Evolutionary conservation across 768 basidiomycete species (phyloP).

Genomic region (Suillus subalutaceus): DNA sequence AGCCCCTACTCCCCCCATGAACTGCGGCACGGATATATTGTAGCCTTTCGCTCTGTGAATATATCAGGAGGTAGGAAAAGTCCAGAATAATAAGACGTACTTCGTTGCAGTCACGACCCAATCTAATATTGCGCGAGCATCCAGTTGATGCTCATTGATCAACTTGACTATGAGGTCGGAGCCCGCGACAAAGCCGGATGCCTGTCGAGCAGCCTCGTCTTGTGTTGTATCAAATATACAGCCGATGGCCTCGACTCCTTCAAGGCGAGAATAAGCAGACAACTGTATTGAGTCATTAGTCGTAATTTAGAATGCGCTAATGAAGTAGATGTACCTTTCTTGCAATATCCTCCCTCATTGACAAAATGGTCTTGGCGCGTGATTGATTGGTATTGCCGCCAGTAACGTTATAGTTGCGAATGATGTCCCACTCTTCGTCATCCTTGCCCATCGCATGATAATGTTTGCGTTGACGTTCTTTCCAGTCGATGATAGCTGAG

Average conservation of each 20-base stretch:
- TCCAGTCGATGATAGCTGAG: background rate
- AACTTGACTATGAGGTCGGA: background rate
- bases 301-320: background rate
- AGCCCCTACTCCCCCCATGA: background rate
- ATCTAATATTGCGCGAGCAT: background rate
- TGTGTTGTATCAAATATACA: too few relatives aligned
- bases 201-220: too few relatives aligned
- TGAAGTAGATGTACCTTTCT: conserved; percentile 1
- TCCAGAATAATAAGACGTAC: too few relatives aligned
- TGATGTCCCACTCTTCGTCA: background rate
- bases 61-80: background rate
- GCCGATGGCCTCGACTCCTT: too few relatives aligned
- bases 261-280: background rate
- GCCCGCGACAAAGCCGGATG: too few relatives aligned
- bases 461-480: background rate
- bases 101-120: too few relatives aligned
- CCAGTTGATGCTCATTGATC: conserved; percentile 2
- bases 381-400: background rate
- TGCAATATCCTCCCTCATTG: conserved; percentile 3
- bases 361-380: background rate
- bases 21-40: too few relatives aligned
- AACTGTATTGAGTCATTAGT: background rate
- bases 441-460: background rate
- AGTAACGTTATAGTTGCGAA: background rate
- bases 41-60: too few relatives aligned